Evolutionary conservation across 192 early-diverging fungal species (phyloP).

Genomic region (Rhizophlyctis rosea): DNA sequence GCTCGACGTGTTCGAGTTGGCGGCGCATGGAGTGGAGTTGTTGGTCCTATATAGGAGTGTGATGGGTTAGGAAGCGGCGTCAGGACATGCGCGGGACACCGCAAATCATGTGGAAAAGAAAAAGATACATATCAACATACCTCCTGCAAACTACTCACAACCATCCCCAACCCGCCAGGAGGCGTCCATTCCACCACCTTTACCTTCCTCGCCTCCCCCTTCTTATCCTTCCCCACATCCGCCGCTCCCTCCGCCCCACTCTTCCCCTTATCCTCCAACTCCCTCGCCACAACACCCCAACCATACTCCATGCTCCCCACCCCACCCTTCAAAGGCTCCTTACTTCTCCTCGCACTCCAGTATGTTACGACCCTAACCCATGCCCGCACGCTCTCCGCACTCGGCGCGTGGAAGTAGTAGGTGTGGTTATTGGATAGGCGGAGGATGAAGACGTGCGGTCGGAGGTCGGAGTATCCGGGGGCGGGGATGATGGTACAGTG

Average conservation of each 20-base stretch:
- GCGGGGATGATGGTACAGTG: constrained; percentile 80
- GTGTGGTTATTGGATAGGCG: constrained; percentile 77
- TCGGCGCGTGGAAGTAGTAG: constrained; percentile 84
- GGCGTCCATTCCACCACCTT: constrained; percentile 41
- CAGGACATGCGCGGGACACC: constrained; percentile 1
- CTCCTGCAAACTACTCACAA: constrained; percentile 34
- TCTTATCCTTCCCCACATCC: constrained; percentile 8
- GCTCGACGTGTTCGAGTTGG: constrained; percentile 23
- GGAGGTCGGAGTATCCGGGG: constrained; percentile 74
- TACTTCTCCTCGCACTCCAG: constrained; percentile 89
- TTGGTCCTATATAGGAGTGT: constrained; percentile 16
- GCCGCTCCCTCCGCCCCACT: constrained; percentile 8
- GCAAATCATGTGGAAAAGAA: not conserved
- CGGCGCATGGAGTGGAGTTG: constrained; percentile 40
- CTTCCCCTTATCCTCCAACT: constrained; percentile 20
- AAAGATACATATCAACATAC: constrained; percentile 22
- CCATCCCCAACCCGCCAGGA: constrained; percentile 22
- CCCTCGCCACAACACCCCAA: constrained; percentile 61
- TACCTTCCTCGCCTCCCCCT: constrained; percentile 12
- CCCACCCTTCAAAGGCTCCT: constrained; percentile 84
- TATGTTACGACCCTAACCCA: constrained; percentile 92
- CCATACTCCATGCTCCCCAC: constrained; percentile 92
- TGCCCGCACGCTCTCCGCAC: constrained; percentile 64
- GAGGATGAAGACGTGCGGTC: constrained; percentile 83
- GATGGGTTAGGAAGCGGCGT: not conserved